Evolutionary conservation across 2,329 filamentous ascomycete species (phyloP).

Genomic region (Phaeophleospora eucalypticola): DNA sequence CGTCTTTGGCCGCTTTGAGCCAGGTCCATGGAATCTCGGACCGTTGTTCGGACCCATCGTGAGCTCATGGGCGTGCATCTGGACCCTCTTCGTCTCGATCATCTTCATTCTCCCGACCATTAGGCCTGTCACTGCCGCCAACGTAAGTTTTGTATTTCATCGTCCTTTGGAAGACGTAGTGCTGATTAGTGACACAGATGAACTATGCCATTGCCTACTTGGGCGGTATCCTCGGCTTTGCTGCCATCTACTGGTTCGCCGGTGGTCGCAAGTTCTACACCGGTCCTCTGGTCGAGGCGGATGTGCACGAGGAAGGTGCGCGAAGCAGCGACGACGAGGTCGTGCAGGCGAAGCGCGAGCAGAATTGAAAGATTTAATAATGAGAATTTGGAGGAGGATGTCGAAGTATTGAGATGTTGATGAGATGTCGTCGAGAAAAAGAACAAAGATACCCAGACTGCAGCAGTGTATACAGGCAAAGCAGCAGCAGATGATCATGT

Average conservation of each 20-base stretch:
- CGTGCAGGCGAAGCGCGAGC: slow-evolving; percentile 7
- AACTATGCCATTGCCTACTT: slow-evolving; percentile 54
- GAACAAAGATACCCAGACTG: too few species aligned
- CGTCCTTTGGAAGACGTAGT: not conserved
- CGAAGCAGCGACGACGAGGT: slow-evolving; percentile 18
- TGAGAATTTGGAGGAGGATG: slow-evolving; percentile 29
- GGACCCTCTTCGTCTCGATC: slow-evolving; percentile 52
- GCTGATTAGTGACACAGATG: slow-evolving; percentile 39
- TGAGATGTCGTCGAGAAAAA: too few species aligned
- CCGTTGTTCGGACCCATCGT: slow-evolving; percentile 29
- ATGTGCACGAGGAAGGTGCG: slow-evolving; percentile 18
- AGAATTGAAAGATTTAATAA: not conserved
- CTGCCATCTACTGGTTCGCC: slow-evolving; percentile 46
- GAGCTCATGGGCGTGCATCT: slow-evolving; percentile 49
- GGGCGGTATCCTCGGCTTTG: slow-evolving; percentile 43
- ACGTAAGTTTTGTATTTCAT: slow-evolving; percentile 31
- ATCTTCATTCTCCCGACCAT: slow-evolving; percentile 53
- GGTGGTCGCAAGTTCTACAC: slow-evolving; percentile 47
- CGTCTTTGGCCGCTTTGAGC: slow-evolving; percentile 46
- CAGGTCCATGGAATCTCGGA: slow-evolving; percentile 52
- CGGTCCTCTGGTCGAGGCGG: slow-evolving; percentile 41
- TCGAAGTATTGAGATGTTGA: too few species aligned
- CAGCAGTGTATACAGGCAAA: not conserved
- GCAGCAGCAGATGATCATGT: not conserved
- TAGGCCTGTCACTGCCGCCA: slow-evolving; percentile 45